Evolutionary conservation across 345 rosid genomes (phyloP), one percentile per base, ranked within the genome.

Genomic region (Moricandia moricandioides): DNA sequence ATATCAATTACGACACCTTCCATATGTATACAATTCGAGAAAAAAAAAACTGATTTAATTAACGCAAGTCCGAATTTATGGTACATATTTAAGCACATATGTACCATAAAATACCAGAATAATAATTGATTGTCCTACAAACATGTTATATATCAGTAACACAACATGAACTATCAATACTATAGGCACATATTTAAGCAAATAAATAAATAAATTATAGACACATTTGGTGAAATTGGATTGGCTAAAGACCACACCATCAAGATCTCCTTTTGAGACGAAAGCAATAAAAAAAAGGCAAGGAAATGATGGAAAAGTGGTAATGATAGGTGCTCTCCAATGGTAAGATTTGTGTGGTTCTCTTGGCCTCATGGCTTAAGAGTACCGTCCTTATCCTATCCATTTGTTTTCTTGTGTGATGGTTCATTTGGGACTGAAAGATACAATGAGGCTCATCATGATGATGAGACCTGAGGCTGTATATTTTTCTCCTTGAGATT

Each of bases 341-440:
- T 55, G 58, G 73, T 60, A 37, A 61, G 62, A 51, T 68, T 11
- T 10, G 7, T 68, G 69, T 51, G 79, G 79, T 75, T 49, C 21
- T 49, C 10, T 49, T 21, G 24, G 24, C 24, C 24, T 21, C 24
- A 21, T 21, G 24, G 24, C 24, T 21, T 21, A 21, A 21, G 24
- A 21, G 24, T 21, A 21, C 24, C 2, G 2, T 21, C 24, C 24
- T 21, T 21, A 21, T 21, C 24, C 24, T 21, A 21, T 21, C 24
- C 24, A 2, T 21, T 21, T 21, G 24, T 21, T 21, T 21, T 21
- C 24, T 21, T 21, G 1, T 21, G 24, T 21, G 24, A 21, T 21
- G 24, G 24, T 21, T 21, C 24, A 21, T 21, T 21, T 21, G 24
- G 24, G 24, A 21, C 1, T 21, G 24, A 21, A 21, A 21, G 24